Evolutionary conservation across 2,329 filamentous ascomycete species (phyloP).

Genomic region (Arthrobotrys sinensis): DNA sequence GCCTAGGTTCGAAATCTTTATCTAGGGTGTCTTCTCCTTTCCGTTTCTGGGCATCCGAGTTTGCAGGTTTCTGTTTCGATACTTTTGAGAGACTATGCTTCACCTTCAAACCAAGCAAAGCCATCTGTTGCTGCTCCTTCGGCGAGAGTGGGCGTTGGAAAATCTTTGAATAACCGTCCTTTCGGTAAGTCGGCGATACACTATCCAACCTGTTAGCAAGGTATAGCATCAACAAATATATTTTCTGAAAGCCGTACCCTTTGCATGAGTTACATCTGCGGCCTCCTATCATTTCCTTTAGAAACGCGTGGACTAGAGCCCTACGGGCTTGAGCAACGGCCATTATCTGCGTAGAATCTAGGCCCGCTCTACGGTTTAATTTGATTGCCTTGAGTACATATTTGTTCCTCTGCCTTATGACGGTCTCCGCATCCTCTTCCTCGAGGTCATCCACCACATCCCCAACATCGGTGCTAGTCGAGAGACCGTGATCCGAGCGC

Average conservation of each 20-base stretch:
- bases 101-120: constrained; percentile 71
- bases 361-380: constrained; percentile 66
- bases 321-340: constrained; percentile 83
- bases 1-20: constrained; percentile 75
- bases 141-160: constrained; percentile 84
- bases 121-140: constrained; percentile 85
- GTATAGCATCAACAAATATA: constrained; percentile 24
- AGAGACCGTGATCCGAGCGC: constrained; percentile 45
- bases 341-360: constrained; percentile 80
- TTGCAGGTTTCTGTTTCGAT: constrained; percentile 23
- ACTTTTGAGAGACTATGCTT: constrained; percentile 57
- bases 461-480: constrained; percentile 64
- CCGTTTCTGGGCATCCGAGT: neutral
- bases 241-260: constrained; percentile 68
- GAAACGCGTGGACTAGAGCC: constrained; percentile 83
- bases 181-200: constrained; percentile 86
- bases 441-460: constrained; percentile 72
- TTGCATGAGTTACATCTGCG: constrained; percentile 79
- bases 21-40: constrained; percentile 69
- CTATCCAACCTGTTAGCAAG: constrained; percentile 71
- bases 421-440: constrained; percentile 76
- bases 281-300: constrained; percentile 65
- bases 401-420: constrained; percentile 71
- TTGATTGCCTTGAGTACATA: constrained; percentile 82
- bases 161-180: constrained; percentile 92